phyloP scores from a whole-genome alignment of 176 grass and related monocot genomes.

The Avena insularis region DNA sequence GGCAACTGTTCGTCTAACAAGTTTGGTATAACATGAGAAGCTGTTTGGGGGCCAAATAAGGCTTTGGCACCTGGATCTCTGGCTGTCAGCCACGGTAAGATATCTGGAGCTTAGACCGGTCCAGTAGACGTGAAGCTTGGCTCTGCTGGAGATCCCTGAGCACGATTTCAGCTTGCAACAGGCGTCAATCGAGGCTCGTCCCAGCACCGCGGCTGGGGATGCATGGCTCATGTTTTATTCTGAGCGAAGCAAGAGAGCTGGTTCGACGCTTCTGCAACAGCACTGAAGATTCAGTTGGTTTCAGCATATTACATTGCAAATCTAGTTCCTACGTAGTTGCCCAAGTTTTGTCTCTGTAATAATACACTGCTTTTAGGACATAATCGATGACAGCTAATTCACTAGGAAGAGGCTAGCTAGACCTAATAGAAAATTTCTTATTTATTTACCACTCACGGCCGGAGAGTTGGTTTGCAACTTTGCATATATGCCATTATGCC shows the following conservation, averaged over 20 bases:
- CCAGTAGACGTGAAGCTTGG: neutral
- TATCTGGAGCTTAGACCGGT: neutral
- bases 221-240: constrained; percentile 11
- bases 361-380: constrained; percentile 16
- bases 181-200: constrained; percentile 7
- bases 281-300: neutral
- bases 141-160: constrained; percentile 14
- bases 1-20: constrained; percentile 60
- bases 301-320: neutral
- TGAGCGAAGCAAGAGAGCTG: constrained; percentile 19
- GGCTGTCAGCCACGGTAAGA: constrained; percentile 4
- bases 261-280: neutral
- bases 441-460: neutral
- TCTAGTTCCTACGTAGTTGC: neutral
- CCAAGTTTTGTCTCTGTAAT: constrained; percentile 45
- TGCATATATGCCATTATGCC: neutral
- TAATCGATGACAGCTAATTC: constrained; percentile 3
- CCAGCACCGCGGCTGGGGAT: neutral
- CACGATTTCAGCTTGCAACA: neutral
- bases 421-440: neutral
- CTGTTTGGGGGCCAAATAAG: neutral
- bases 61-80: neutral
- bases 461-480: neutral
- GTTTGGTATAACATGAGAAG: constrained; percentile 49
- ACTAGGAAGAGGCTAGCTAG: constrained; percentile 21